A percentile compares a stretch with the other conserved stretches of the same genome.
Evolutionary conservation across 1,139 yeast genomes (phyloP).

Genomic region (Blastobotrys elegans): DNA sequence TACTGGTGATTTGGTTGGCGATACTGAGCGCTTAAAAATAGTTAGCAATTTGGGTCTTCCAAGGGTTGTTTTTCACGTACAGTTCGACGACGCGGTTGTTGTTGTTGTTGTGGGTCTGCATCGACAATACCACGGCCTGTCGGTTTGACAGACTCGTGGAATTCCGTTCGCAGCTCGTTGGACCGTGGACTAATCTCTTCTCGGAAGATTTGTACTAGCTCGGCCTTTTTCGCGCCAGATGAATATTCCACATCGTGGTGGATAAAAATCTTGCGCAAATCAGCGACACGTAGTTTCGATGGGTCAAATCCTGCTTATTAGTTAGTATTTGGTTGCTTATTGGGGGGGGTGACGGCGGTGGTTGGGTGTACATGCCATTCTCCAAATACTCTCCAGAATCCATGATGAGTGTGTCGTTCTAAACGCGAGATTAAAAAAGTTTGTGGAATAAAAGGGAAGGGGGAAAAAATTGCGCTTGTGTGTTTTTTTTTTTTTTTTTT

Average conservation of each 20-base stretch:
- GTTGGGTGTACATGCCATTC: conserved; percentile 19
- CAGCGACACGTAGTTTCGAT: conserved; percentile 52
- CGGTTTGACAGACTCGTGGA: conserved; percentile 25
- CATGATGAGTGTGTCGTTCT: conserved; percentile 8
- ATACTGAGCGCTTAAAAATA: conserved; percentile 18
- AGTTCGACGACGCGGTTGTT: conserved; percentile 18
- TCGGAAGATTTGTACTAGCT: conserved; percentile 50
- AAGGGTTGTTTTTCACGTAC: conserved; percentile 1
- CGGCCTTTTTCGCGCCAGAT: conserved; percentile 59
- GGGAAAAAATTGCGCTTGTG: background rate
- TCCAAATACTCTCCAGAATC: conserved; percentile 20
- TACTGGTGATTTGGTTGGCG: conserved; percentile 13
- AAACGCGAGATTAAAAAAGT: background rate
- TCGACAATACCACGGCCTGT: conserved; percentile 32
- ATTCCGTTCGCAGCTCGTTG: conserved; percentile 32
- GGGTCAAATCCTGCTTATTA: conserved; percentile 55
- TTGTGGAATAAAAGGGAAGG: background rate
- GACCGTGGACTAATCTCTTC: conserved; percentile 44
- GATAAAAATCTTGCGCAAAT: conserved; percentile 56
- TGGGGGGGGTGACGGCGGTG: background rate
- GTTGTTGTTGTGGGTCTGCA: conserved; percentile 22
- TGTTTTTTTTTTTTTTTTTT: background rate
- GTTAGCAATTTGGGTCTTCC: background rate
- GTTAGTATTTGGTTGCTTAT: background rate
- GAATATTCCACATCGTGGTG: conserved; percentile 54